Base-by-base conservation (phyloP, 2,329 filamentous ascomycete species). In the Colletotrichum tabaci region DNA sequence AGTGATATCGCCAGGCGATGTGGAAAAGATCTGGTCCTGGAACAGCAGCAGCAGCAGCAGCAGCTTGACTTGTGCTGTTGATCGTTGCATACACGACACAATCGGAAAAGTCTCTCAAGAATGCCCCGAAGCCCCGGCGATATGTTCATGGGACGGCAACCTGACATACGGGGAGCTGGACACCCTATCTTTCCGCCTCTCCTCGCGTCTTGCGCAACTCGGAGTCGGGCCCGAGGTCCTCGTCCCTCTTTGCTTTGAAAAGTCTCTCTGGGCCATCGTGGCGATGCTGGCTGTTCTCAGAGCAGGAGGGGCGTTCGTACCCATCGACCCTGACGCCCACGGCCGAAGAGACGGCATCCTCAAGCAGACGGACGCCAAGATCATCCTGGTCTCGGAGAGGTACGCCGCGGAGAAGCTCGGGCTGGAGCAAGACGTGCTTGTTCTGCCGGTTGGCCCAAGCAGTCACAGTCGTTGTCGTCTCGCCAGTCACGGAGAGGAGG, bases 151-250 rank as follows among this genome's bases (percentile, higher is more conserved):
- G 76, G 80, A 82, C 71, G 77, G 77, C 9, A 55, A 74, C 12
- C 40, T 81, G n/a, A 79, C 78, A 1, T 79, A 81, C 62, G 67
- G 61, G 35, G 72, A 80, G 60, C 67, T 81, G n/a, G 60, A 62
- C 21, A n/a, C 30, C 38, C 40, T 47, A 62, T 47, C 60, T 10
- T 13, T 44, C 10, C n/a, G 42, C 23, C 44, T 62, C 9, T 35
- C 44, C 26, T 21, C 9, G 12, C 44, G 42, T 35, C 60, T 62
- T 49, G 21, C 35, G 16, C 21, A 30, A 5, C 23, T 38, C 10
- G 75, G 77, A 10, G 71, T 84, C 10, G 70, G 74, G 0, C 75
- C 75, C 0, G 81, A 81, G 38, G 71, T 67, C 2, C 49, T 81
- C 0, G 76, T 83, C 7, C 79, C 80, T 0, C 66, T 83, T 42